These are phyloP conservation scores for Coprinopsis strossmayeri DNA, from an alignment of 768 basidiomycete genomes.

Conservation along the genomic window DNA sequence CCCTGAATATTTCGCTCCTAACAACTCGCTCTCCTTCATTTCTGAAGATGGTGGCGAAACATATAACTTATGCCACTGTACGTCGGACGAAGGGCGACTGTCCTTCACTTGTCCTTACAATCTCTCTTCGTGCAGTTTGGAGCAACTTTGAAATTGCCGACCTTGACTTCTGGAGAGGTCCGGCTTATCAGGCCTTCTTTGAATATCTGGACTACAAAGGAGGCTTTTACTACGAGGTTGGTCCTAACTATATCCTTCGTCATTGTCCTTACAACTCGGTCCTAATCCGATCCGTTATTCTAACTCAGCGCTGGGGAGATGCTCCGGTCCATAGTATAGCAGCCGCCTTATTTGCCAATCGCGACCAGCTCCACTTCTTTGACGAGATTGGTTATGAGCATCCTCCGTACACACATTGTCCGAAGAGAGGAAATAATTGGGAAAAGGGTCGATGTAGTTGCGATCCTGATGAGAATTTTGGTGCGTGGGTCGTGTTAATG, in stretches of 20 bases:
- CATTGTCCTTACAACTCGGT: constrained; percentile 22
- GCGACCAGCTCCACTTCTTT: constrained; percentile 78
- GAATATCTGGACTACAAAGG: constrained; percentile 55
- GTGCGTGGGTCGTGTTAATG: constrained; percentile 24
- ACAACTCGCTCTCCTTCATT: constrained; percentile 61
- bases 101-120: too few relatives aligned
- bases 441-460: constrained; percentile 58
- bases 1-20: constrained; percentile 47
- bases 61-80: constrained; percentile 78
- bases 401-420: constrained; percentile 70
- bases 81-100: constrained; percentile 17
- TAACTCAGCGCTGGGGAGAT: constrained; percentile 68
- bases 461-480: constrained; percentile 53
- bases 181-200: constrained; percentile 62
- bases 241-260: constrained; percentile 20
- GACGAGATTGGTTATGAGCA: constrained; percentile 80
- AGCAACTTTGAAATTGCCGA: constrained; percentile 71
- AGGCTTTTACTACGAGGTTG: constrained; percentile 66
- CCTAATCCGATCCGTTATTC: too few relatives aligned
- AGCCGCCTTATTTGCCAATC: constrained; percentile 62
- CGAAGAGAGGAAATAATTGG: constrained; percentile 38
- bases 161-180: constrained; percentile 59
- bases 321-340: constrained; percentile 84
- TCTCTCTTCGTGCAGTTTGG: constrained; percentile 35
- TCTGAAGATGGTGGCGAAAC: constrained; percentile 64